A percentile compares a stretch with the other conserved stretches of the same genome.
phyloP scores from a whole-genome alignment of 768 basidiomycete genomes.

The Sporobolomyces roseus region DNA sequence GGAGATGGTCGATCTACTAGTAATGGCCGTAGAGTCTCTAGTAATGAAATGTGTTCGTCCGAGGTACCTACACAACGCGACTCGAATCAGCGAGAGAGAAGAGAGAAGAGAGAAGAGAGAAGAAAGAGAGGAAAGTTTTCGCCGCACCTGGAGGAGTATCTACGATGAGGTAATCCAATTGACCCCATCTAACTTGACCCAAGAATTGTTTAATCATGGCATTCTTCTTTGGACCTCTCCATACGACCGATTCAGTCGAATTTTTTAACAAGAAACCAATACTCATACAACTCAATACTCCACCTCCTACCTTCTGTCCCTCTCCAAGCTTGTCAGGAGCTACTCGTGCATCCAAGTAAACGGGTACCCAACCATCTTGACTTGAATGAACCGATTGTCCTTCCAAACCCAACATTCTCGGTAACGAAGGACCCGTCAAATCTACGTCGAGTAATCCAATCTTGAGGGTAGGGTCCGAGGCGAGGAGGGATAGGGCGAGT shows the following conservation, averaged over 20 bases:
- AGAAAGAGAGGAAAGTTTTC: slow-evolving; percentile 44
- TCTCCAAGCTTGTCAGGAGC: not conserved
- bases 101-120: not conserved
- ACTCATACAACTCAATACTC: slow-evolving; percentile 78
- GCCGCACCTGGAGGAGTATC: slow-evolving; percentile 98
- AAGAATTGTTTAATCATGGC: slow-evolving; percentile 96
- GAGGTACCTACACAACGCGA: slow-evolving; percentile 99
- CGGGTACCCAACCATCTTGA: slow-evolving; percentile 91
- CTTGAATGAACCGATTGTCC: slow-evolving; percentile 85
- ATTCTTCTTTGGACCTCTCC: slow-evolving; percentile 98
- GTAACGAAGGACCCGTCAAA: slow-evolving; percentile 96
- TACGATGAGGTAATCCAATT: slow-evolving; percentile 83
- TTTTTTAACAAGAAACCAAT: slow-evolving; percentile 90
- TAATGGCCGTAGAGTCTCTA: slow-evolving; percentile 87
- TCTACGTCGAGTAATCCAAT: slow-evolving; percentile 98
- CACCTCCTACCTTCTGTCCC: not conserved
- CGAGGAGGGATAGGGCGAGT: slow-evolving; percentile 75
- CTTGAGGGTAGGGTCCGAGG: slow-evolving; percentile 59
- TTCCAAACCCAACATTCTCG: slow-evolving; percentile 88
- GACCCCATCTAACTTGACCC: slow-evolving; percentile 90
- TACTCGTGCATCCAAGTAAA: slow-evolving; percentile 77
- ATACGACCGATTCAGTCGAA: slow-evolving; percentile 88
- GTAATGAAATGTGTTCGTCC: slow-evolving; percentile 91
- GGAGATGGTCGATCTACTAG: slow-evolving; percentile 36
- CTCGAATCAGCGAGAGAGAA: no score